Base-by-base conservation (phyloP, 2,329 filamentous ascomycete species). In the Dothiorella sarmentorum region DNA sequence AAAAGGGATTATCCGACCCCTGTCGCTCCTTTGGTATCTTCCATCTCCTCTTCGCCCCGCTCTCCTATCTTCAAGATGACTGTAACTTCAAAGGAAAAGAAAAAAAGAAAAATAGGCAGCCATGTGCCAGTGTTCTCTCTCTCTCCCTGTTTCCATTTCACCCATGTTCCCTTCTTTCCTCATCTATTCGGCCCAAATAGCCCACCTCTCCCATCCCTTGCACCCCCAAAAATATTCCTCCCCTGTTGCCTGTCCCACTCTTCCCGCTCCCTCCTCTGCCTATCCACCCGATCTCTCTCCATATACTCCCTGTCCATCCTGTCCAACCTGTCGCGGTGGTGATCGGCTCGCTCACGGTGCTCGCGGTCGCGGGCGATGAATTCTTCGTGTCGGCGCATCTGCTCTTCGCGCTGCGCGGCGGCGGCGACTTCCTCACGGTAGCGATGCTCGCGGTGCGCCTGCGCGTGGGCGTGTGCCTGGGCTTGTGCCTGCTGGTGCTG, bases 401-500 rank as follows among this genome's bases (percentile, higher is more conserved):
- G 37, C 26, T 56, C 38, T 10, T 31, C 27, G 4, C 38, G 51
- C 11, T 55, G 51, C 56, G 49, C 43, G 9, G 56, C 56, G 13
- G 42, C 38, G 3, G 40, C 43, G 1, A 43, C 44, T 33, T 51
- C 44, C n/a, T 58, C 55, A n/a, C 55, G 55, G 17, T 38, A 57
- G 15, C 55, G 44, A n/a, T 58, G 56, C 13, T 58, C 44, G 7
- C 42, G 42, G 7, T 58, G 56, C 3, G 56, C 56, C 13, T 58
- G 56, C 13, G 56, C 56, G 3, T 58, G 56, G 7, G 55, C 55
- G 40, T 57, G 53, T 13, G 55, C 55, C 13, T 58, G 56, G 1
- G 56, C 56, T 9, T 58, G 44, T 5, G 35, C 43, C 17, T 58
- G 56, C 11, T 45, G 42, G 11, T 58, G 56, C 37, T 58, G 56